Percentiles rank a stretch among this genome's conserved stretches.
Evolutionary conservation across 345 rosid species (phyloP).

Genomic region (Draba incana): DNA sequence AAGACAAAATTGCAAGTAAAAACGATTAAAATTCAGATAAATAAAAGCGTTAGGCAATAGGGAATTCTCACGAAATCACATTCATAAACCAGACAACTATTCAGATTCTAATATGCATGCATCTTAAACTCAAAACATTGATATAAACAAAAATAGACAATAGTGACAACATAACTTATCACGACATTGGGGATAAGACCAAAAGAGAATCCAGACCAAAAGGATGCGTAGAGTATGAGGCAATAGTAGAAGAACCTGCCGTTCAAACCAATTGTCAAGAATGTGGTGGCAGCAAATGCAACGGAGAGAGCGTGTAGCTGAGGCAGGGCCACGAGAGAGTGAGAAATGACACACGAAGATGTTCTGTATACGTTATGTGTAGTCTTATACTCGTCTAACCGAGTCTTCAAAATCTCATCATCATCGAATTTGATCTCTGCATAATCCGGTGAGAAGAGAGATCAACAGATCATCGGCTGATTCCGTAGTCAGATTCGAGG

Average conservation of each 20-base stretch:
- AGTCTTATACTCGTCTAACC: slow-evolving; percentile 48
- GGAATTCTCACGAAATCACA: too few relatives aligned
- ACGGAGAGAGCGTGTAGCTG: slow-evolving; percentile 45
- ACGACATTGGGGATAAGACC: slow-evolving; percentile 49
- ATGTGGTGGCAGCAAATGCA: slow-evolving; percentile 42
- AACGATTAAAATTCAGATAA: too few relatives aligned
- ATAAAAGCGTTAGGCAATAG: too few relatives aligned
- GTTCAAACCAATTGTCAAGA: slow-evolving; percentile 54
- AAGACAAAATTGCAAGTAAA: too few relatives aligned
- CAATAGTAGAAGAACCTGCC: slow-evolving; percentile 48
- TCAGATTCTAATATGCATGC: too few relatives aligned
- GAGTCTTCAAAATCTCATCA: slow-evolving; percentile 23
- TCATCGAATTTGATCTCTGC: slow-evolving; percentile 44
- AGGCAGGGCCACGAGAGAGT: slow-evolving; percentile 48
- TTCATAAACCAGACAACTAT: too few relatives aligned
- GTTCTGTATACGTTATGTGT: slow-evolving; percentile 50
- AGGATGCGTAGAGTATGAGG: slow-evolving; percentile 44
- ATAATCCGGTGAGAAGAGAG: slow-evolving; percentile 50
- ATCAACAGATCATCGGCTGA: slow-evolving; percentile 44
- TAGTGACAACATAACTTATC: slow-evolving; percentile 47
- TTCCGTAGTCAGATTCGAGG: slow-evolving; percentile 41
- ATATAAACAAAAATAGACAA: slow-evolving; percentile 43
- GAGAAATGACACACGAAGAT: slow-evolving; percentile 55
- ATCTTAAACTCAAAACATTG: too few relatives aligned
- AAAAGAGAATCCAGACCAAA: slow-evolving; percentile 77